Base-by-base conservation (phyloP, 306 rosid species). In the Gleditsia sinensis region DNA sequence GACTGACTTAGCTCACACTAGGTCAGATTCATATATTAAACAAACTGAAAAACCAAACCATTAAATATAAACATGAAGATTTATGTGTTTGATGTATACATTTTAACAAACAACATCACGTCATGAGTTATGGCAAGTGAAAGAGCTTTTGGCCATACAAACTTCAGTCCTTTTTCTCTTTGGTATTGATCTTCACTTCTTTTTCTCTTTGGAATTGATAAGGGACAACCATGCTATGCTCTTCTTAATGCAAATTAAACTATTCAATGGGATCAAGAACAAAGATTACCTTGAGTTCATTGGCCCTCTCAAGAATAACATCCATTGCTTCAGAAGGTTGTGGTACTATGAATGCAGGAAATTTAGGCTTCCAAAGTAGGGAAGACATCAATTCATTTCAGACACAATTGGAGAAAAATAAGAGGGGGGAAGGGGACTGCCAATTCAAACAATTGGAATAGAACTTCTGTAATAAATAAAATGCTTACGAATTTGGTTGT, bases 291-390 rank as follows among this genome's bases (percentile, higher is more conserved):
- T 24, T 75, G 32, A 85, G 78, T 69, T 86, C 85, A 55, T 21
- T 59, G 42, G 94, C 97, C 79, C 72, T 86, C 71, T 85, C 83
- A 74, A 75, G 76, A 75, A 91, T 85, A 54, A 80, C 92, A 75
- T 80, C 86, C 97, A 91, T 88, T 71, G 97, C 97, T 81, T 91
- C 97, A 28, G 88, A 63, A 83, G 83, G 90, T 75, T 91, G 97
- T 20, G 88, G 83, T 64, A 87, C 92, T 37, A 87, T 79, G 86
- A 88, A 91, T 50, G 97, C 92, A 62, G 97, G 97, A 76, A 88
- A 79, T 80, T 71, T 80, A 82, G 89, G 97, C 97, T 91, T 86
- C 87, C 85, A 64, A 69, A 72, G 75, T 70, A 83, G 70, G 80
- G 76, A 86, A 75, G 78, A 84, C 64, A 83, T 77, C 76, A 81